phyloP scores from a whole-genome alignment of 2,329 filamentous ascomycete genomes.

The Cryphonectria naterciae region DNA sequence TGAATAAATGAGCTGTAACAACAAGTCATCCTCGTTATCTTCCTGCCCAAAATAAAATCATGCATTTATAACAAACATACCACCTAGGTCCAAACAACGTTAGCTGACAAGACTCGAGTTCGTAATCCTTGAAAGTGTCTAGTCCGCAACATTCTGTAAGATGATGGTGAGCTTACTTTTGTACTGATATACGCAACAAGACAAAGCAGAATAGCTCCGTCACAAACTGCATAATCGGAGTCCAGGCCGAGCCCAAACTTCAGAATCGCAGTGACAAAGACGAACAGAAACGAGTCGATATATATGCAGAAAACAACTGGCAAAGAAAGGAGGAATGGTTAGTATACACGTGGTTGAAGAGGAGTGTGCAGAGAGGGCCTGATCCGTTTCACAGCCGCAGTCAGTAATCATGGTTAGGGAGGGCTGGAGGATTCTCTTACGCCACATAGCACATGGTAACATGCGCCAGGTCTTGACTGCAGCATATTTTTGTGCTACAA shows the following conservation, averaged over 20 bases:
- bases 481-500: constrained; percentile 42
- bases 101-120: background rate
- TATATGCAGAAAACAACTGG: constrained; percentile 41
- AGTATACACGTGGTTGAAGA: background rate
- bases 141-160: background rate
- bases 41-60: background rate
- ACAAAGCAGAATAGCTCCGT: constrained; percentile 63
- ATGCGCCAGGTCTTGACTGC: constrained; percentile 45
- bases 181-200: constrained; percentile 65
- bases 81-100: constrained; percentile 12
- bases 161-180: constrained; percentile 50
- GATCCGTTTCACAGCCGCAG: background rate
- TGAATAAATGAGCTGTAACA: constrained; percentile 59
- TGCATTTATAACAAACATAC: background rate
- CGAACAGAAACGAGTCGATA: constrained; percentile 62
- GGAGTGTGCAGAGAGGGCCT: background rate
- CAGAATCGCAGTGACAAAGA: constrained; percentile 59
- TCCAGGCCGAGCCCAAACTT: constrained; percentile 62
- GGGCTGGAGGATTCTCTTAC: constrained; percentile 38
- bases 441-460: constrained; percentile 48
- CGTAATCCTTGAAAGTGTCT: constrained; percentile 24
- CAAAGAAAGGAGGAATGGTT: background rate
- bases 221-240: constrained; percentile 52
- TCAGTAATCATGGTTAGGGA: background rate
- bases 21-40: background rate